Evolutionary conservation across 2,329 filamentous ascomycete species (phyloP).

Genomic region (Nectriaceae sp.): DNA sequence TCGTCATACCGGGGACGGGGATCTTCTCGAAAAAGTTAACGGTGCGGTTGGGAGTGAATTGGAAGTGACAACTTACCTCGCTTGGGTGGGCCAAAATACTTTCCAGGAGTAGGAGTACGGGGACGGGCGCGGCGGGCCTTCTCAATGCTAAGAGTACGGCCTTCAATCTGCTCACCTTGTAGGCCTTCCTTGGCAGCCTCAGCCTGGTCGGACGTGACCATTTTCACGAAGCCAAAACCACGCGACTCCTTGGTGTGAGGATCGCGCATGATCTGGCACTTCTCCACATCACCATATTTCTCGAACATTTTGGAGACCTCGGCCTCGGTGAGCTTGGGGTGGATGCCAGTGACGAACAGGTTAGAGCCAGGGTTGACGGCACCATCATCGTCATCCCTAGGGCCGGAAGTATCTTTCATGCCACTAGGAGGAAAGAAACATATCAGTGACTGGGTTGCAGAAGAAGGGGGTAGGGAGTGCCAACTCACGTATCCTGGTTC

Average conservation of each 20-base stretch:
- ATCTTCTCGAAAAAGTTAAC: slow-evolving; percentile 31
- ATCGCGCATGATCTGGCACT: slow-evolving; percentile 99
- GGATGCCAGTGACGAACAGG: slow-evolving; percentile 97
- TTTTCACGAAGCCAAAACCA: slow-evolving; percentile 99
- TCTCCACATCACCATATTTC: slow-evolving; percentile 98
- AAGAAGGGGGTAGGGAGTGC: not conserved
- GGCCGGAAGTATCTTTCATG: slow-evolving; percentile 55
- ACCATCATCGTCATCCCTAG: slow-evolving; percentile 69
- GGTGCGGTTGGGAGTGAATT: not conserved
- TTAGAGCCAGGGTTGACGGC: slow-evolving; percentile 94
- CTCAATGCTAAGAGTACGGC: slow-evolving; percentile 95
- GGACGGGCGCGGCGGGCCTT: slow-evolving; percentile 95
- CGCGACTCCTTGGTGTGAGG: slow-evolving; percentile 98
- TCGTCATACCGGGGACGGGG: slow-evolving; percentile 56
- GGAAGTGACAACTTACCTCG: slow-evolving; percentile 65
- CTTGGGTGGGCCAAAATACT: slow-evolving; percentile 99
- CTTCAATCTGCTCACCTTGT: slow-evolving; percentile 93
- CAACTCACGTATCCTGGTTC: slow-evolving; percentile 38
- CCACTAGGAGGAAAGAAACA: slow-evolving; percentile 33
- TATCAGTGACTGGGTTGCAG: slow-evolving; percentile 10
- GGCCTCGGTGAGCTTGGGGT: slow-evolving; percentile 84
- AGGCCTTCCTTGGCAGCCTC: slow-evolving; percentile 96
- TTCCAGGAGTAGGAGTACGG: slow-evolving; percentile 94
- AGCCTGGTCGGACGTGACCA: slow-evolving; percentile 92
- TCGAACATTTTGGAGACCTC: slow-evolving; percentile 95